phyloP scores from a whole-genome alignment of 805 yeast species.

The Cyberlindnera mycetangii region DNA sequence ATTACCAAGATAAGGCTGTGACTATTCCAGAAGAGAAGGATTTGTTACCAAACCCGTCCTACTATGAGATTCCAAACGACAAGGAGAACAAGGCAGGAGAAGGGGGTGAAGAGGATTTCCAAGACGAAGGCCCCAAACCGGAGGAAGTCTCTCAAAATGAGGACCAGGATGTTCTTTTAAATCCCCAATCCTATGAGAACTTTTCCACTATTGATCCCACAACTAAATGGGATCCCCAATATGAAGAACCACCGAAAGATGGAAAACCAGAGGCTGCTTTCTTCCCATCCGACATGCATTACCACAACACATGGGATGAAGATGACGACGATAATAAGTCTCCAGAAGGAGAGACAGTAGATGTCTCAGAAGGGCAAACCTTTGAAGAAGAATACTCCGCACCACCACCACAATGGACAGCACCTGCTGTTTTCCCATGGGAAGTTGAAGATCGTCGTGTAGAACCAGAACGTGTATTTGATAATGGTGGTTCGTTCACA shows the following conservation, averaged over 20 bases:
- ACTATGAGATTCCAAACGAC: too few species aligned
- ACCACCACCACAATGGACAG: conserved; percentile 7
- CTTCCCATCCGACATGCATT: conserved; percentile 22
- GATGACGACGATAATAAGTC: background rate
- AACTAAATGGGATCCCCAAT: conserved; percentile 43
- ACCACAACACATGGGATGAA: conserved; percentile 20
- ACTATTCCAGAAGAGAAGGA: background rate
- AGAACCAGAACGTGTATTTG: conserved; percentile 25
- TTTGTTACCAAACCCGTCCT: background rate
- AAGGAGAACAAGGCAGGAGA: background rate
- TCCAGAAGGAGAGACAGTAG: conserved; percentile 1
- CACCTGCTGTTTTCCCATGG: conserved; percentile 33
- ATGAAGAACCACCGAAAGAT: conserved; percentile 39
- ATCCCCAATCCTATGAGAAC: conserved; percentile 24
- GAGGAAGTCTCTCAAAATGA: background rate
- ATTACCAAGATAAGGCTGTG: conserved; percentile 13
- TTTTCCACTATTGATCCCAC: conserved; percentile 20
- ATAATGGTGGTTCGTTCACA: conserved; percentile 6
- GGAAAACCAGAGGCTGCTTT: conserved; percentile 28
- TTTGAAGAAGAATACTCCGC: conserved; percentile 2
- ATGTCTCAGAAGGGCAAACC: conserved; percentile 3
- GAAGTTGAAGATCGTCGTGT: conserved; percentile 21
- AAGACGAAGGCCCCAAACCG: background rate
- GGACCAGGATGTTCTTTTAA: conserved; percentile 12
- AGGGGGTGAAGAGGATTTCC: background rate